These are phyloP conservation scores for Diaporthe aspalathi DNA, from an alignment of 2,329 filamentous ascomycete species.

Conservation along the genomic window DNA sequence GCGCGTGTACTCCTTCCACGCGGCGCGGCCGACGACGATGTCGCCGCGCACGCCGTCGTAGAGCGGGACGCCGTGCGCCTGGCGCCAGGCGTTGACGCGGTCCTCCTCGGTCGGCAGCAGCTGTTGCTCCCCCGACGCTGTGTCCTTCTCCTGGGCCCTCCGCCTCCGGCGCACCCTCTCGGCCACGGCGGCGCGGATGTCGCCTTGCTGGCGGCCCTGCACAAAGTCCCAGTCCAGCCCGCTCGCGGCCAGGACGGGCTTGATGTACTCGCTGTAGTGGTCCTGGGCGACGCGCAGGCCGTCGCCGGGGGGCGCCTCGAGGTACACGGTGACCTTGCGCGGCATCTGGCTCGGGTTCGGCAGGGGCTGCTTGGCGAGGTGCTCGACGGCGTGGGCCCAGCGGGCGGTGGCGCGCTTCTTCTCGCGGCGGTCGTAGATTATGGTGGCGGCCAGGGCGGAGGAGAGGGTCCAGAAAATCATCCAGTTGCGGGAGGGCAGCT, in stretches of 20 bases:
- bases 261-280: conserved; percentile 95
- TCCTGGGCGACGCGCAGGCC: conserved; percentile 87
- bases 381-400: conserved; percentile 87
- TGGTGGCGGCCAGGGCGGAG: conserved; percentile 79
- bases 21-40: conserved; percentile 87
- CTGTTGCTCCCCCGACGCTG: conserved; percentile 52
- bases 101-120: conserved; percentile 66
- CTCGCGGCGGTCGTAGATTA: conserved; percentile 93
- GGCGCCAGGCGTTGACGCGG: conserved; percentile 71
- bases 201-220: conserved; percentile 91
- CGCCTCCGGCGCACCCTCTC: conserved; percentile 83
- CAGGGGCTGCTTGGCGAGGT: conserved; percentile 83
- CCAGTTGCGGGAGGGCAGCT: conserved; percentile 96
- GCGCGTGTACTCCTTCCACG: conserved; percentile 97
- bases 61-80: conserved; percentile 74
- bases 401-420: conserved; percentile 86
- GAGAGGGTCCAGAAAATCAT: conserved; percentile 90
- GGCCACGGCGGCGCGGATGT: conserved; percentile 86
- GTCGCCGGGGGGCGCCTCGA: conserved; percentile 88
- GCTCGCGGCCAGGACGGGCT: conserved; percentile 89
- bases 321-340: conserved; percentile 85
- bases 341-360: conserved; percentile 73
- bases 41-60: conserved; percentile 84
- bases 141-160: conserved; percentile 63
- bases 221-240: conserved; percentile 97